Conservation (phyloP, 2,329 filamentous ascomycete species). For the Clathrospora elynae region DNA sequence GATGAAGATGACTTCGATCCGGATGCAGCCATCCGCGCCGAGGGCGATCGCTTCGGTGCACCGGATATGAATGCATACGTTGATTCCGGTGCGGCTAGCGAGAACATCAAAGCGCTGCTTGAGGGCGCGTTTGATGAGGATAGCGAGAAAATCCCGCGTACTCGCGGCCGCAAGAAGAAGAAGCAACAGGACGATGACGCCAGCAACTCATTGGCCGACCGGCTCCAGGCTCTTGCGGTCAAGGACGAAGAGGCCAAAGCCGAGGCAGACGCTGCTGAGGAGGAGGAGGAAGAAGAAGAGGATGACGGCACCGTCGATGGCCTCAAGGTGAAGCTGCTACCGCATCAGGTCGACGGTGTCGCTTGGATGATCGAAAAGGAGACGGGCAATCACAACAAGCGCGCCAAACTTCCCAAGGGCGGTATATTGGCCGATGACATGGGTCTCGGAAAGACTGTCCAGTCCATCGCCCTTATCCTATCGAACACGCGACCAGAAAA, state of each 20-base stretch:
- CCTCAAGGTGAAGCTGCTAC: constrained; percentile 83
- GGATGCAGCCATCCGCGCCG: constrained; percentile 53
- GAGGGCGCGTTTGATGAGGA: constrained; percentile 81
- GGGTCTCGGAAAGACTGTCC: constrained; percentile 95
- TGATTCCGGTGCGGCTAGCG: constrained; percentile 72
- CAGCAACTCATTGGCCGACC: constrained; percentile 50
- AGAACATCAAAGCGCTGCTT: constrained; percentile 79
- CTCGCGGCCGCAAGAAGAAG: constrained; percentile 54
- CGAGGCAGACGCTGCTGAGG: constrained; percentile 23
- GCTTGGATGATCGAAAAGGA: constrained; percentile 96
- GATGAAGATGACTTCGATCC: constrained; percentile 56
- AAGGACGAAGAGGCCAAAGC: constrained; percentile 59
- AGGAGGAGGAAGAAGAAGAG: constrained; percentile 54
- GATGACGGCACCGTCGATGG: constrained; percentile 74
- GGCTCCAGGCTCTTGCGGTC: constrained; percentile 52
- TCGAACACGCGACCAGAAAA: constrained; percentile 72
- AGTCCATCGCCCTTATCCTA: constrained; percentile 87
- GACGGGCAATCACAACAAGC: constrained; percentile 80
- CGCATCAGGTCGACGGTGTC: constrained; percentile 92
- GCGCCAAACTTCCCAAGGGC: constrained; percentile 79
- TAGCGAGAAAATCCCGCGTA: constrained; percentile 59
- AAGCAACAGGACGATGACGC: constrained; percentile 43
- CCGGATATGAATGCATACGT: constrained; percentile 66
- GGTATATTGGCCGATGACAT: constrained; percentile 97
- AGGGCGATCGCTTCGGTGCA: constrained; percentile 57